phyloP scores from a whole-genome alignment of 1,139 yeast species.

The Zygoascus hellenicus region DNA sequence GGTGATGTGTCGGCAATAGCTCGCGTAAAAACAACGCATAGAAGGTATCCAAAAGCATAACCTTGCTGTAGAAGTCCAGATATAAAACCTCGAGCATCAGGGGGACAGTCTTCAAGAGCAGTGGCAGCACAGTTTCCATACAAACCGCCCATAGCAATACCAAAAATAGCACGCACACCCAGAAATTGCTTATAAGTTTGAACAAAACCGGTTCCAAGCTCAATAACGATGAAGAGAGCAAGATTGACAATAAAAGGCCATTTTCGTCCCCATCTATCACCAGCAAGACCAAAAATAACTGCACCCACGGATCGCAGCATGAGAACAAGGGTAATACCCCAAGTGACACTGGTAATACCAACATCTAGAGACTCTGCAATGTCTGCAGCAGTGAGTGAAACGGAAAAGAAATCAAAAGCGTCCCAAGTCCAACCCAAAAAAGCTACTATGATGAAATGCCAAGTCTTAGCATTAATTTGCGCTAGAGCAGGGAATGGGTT shows the following conservation, averaged over 20 bases:
- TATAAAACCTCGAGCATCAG: conserved; percentile 50
- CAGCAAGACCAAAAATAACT: conserved; percentile 56
- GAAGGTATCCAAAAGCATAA: conserved; percentile 61
- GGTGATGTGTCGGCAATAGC: conserved; percentile 48
- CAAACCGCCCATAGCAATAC: conserved; percentile 65
- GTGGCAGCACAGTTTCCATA: conserved; percentile 65
- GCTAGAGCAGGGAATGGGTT: conserved; percentile 53
- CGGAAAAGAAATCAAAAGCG: conserved; percentile 71
- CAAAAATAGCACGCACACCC: conserved; percentile 65
- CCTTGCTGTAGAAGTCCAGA: conserved; percentile 70
- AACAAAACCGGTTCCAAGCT: conserved; percentile 69
- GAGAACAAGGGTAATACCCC: conserved; percentile 77
- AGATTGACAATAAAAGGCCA: conserved; percentile 59
- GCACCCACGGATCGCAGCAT: conserved; percentile 83
- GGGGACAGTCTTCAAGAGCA: conserved; percentile 65
- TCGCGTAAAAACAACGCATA: conserved; percentile 59
- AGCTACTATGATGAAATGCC: conserved; percentile 61
- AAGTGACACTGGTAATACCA: conserved; percentile 52
- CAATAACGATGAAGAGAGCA: conserved; percentile 49
- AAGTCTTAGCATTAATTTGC: conserved; percentile 43
- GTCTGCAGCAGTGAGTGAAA: conserved; percentile 52
- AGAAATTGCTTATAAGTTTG: conserved; percentile 57
- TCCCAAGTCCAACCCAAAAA: conserved; percentile 75
- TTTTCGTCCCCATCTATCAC: conserved; percentile 68
- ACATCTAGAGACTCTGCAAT: conserved; percentile 51